phyloP scores from a whole-genome alignment of 768 basidiomycete species.

The Bullera alba region DNA sequence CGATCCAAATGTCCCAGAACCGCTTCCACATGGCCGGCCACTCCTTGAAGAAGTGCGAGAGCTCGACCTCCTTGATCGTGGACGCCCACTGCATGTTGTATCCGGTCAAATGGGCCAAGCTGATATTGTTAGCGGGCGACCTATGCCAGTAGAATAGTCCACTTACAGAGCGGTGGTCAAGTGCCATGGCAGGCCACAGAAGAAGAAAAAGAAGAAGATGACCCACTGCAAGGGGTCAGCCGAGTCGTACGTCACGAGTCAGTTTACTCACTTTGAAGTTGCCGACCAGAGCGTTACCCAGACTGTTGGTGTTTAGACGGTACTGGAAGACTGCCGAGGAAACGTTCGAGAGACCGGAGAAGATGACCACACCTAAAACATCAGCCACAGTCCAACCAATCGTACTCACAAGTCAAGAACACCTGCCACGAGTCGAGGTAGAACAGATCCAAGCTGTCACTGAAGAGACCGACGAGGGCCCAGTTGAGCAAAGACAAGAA shows the following conservation, averaged over 20 bases:
- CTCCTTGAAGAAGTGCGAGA: constrained; percentile 82
- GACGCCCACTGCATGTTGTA: constrained; percentile 66
- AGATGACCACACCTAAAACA: constrained; percentile 35
- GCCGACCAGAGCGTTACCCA: constrained; percentile 38
- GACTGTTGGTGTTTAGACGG: constrained; percentile 40
- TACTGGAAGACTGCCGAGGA: constrained; percentile 45
- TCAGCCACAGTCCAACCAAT: not conserved
- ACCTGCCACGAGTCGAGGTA: constrained; percentile 45
- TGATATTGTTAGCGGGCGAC: constrained; percentile 9
- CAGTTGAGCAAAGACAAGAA: constrained; percentile 65
- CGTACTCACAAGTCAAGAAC: constrained; percentile 32
- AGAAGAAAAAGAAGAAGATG: constrained; percentile 62
- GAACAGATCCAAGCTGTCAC: constrained; percentile 37
- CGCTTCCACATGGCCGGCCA: constrained; percentile 75
- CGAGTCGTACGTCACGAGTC: constrained; percentile 42
- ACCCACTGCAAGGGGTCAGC: constrained; percentile 23
- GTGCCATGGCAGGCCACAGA: constrained; percentile 60
- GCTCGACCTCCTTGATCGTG: constrained; percentile 62
- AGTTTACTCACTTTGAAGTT: constrained; percentile 31
- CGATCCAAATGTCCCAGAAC: constrained; percentile 60
- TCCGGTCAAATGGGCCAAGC: constrained; percentile 55
- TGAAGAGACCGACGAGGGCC: constrained; percentile 57
- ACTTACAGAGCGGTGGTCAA: constrained; percentile 54
- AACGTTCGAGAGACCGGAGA: constrained; percentile 42
- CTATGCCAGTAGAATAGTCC: constrained; percentile 8